Percentiles rank a stretch among this genome's conserved stretches.
Evolutionary conservation across 371 early-diverging fungal genomes (phyloP).

Genomic region (Apophysomyces ossiformis): DNA sequence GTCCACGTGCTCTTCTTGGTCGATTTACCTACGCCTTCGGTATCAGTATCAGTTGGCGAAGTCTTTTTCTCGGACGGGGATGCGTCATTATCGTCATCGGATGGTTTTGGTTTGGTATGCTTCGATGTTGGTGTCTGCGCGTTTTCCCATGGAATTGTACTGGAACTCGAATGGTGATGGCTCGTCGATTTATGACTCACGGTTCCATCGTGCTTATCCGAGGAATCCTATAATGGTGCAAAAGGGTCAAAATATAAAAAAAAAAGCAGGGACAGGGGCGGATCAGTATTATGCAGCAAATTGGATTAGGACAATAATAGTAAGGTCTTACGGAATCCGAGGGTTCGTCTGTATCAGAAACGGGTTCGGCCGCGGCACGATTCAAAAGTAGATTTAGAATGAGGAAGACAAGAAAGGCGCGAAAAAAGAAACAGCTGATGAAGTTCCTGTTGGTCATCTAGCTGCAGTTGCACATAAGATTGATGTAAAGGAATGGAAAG

Average conservation of each 20-base stretch:
- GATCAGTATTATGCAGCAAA: neutral
- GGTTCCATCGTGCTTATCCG: no score
- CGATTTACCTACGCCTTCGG: neutral
- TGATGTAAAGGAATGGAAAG: slow-evolving; percentile 18
- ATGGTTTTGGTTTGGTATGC: neutral
- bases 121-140: no score
- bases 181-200: neutral
- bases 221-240: no score
- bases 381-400: slow-evolving; percentile 19
- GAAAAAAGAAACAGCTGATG: slow-evolving; percentile 19
- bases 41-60: slow-evolving; percentile 5
- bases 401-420: slow-evolving; percentile 23
- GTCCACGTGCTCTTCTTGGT: slow-evolving; percentile 10
- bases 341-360: neutral
- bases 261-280: neutral
- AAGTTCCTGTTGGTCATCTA: slow-evolving; percentile 29
- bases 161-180: slow-evolving; percentile 1
- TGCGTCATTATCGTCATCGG: slow-evolving; percentile 7
- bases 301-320: neutral
- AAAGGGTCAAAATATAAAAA: neutral
- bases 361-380: slow-evolving; percentile 16
- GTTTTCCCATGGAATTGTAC: neutral
- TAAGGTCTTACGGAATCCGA: neutral
- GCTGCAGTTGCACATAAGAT: slow-evolving; percentile 20
- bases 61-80: slow-evolving; percentile 8